A percentile compares a stretch with the other conserved stretches of the same genome.
Conservation (phyloP, 208 protist species). For the Leishmania lainsoni region DNA sequence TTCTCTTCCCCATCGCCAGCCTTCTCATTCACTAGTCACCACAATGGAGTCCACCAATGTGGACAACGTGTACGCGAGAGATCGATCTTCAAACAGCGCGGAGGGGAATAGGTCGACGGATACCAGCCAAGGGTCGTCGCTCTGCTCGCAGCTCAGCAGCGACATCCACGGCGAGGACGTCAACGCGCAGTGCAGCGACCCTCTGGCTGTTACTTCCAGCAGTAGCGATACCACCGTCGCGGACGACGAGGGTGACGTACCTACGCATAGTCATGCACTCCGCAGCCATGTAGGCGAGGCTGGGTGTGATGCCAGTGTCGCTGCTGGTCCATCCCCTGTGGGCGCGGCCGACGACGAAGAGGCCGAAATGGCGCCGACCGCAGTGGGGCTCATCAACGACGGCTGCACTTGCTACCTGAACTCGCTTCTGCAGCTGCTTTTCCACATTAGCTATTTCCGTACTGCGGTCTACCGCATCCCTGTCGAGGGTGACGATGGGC, state of each 20-base stretch:
- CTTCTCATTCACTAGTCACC: background rate
- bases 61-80: background rate
- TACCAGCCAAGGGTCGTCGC: slow-evolving; percentile 16
- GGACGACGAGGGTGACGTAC: background rate
- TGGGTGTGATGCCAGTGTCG: background rate
- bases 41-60: slow-evolving; percentile 1
- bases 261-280: background rate
- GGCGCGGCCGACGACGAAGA: slow-evolving; percentile 1
- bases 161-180: slow-evolving; percentile 8
- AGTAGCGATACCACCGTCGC: slow-evolving; percentile 12
- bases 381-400: slow-evolving; percentile 87
- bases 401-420: slow-evolving; percentile 93
- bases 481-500: slow-evolving; percentile 36
- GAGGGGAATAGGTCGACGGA: slow-evolving; percentile 14
- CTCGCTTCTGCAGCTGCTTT: slow-evolving; percentile 88
- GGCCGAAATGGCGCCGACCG: slow-evolving; percentile 2
- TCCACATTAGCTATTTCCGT: slow-evolving; percentile 87
- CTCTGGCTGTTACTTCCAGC: slow-evolving; percentile 18
- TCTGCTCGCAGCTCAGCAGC: slow-evolving; percentile 11
- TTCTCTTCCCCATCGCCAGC: background rate
- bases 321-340: background rate
- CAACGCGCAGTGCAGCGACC: slow-evolving; percentile 18
- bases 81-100: slow-evolving; percentile 5
- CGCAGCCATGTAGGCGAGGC: background rate
- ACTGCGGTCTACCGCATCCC: slow-evolving; percentile 84